Percentiles rank a stretch among this genome's conserved stretches.
These are phyloP conservation scores for Porogramme epimiltina DNA, from an alignment of 1,284 basidiomycete genomes.

Conservation along the genomic window DNA sequence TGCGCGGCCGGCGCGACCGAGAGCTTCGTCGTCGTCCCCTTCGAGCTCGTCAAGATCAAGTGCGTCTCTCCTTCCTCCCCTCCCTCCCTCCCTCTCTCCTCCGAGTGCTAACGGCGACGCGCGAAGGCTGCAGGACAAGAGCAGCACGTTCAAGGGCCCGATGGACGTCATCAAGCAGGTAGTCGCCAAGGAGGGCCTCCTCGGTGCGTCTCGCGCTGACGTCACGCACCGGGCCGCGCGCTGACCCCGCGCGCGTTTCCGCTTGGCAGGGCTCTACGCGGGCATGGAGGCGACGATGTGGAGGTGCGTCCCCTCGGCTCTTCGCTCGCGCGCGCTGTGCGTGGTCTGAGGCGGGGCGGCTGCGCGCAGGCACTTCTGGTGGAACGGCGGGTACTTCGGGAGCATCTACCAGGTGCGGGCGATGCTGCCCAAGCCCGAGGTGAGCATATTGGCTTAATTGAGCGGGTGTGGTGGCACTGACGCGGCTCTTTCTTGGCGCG, in stretches of 20 bases:
- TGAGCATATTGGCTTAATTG: conserved; percentile 34
- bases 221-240: too few species aligned
- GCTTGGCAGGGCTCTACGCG: conserved; percentile 87
- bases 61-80: too few species aligned
- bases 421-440: conserved; percentile 84
- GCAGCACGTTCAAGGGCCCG: conserved; percentile 86
- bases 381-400: conserved; percentile 95
- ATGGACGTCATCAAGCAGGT: conserved; percentile 87
- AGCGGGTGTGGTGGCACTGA: too few species aligned
- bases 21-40: conserved; percentile 91
- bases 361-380: conserved; percentile 70
- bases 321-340: neutral
- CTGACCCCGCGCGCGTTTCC: too few species aligned
- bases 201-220: conserved; percentile 52
- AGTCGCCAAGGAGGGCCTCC: conserved; percentile 73
- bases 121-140: conserved; percentile 86
- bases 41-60: conserved; percentile 97
- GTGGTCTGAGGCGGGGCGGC: neutral
- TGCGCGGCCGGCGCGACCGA: conserved; percentile 96
- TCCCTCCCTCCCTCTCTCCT: too few species aligned
- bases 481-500: too few species aligned
- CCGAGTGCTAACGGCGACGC: too few species aligned
- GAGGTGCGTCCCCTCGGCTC: conserved; percentile 55
- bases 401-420: conserved; percentile 85
- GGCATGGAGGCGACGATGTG: conserved; percentile 97